Conservation (phyloP, 2,329 filamentous ascomycete species). For the Penicillium hesseltinei region DNA sequence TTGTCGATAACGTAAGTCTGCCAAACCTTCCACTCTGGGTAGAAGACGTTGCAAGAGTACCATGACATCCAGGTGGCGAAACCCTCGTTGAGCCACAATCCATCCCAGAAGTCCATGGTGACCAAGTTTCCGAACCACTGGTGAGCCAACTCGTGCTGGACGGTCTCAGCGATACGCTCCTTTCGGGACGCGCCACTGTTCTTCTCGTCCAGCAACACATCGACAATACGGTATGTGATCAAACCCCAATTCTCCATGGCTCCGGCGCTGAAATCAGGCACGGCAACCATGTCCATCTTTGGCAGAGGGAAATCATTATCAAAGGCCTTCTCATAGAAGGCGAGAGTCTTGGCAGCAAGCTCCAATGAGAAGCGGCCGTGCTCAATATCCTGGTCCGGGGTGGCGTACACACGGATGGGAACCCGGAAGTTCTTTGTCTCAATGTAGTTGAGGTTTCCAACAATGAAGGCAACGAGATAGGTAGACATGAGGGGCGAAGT, state of each 20-base stretch:
- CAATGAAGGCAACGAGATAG: slow-evolving; percentile 89
- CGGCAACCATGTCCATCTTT: slow-evolving; percentile 96
- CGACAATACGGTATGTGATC: slow-evolving; percentile 90
- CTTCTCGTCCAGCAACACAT: slow-evolving; percentile 88
- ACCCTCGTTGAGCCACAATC: slow-evolving; percentile 91
- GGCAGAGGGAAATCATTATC: slow-evolving; percentile 81
- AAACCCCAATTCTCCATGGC: slow-evolving; percentile 99
- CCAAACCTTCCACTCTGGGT: slow-evolving; percentile 98
- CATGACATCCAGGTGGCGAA: slow-evolving; percentile 92
- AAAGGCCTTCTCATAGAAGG: slow-evolving; percentile 95
- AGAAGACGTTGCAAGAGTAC: slow-evolving; percentile 93
- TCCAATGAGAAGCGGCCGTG: slow-evolving; percentile 88
- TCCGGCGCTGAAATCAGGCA: slow-evolving; percentile 91
- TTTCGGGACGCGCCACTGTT: slow-evolving; percentile 83
- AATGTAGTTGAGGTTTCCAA: slow-evolving; percentile 90
- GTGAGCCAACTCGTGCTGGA: slow-evolving; percentile 94
- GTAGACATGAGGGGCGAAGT: slow-evolving; percentile 93
- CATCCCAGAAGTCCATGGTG: slow-evolving; percentile 99
- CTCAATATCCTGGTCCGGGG: slow-evolving; percentile 83
- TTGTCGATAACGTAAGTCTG: slow-evolving; percentile 92
- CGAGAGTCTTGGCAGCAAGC: slow-evolving; percentile 82
- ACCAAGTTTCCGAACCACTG: slow-evolving; percentile 98
- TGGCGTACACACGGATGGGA: slow-evolving; percentile 90
- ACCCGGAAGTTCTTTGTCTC: slow-evolving; percentile 90
- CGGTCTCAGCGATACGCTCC: slow-evolving; percentile 89